Percentiles rank a stretch among this genome's conserved stretches.
These are phyloP conservation scores for Zea luxurians DNA, from an alignment of 176 grass and related monocot species.

Conservation along the genomic window DNA sequence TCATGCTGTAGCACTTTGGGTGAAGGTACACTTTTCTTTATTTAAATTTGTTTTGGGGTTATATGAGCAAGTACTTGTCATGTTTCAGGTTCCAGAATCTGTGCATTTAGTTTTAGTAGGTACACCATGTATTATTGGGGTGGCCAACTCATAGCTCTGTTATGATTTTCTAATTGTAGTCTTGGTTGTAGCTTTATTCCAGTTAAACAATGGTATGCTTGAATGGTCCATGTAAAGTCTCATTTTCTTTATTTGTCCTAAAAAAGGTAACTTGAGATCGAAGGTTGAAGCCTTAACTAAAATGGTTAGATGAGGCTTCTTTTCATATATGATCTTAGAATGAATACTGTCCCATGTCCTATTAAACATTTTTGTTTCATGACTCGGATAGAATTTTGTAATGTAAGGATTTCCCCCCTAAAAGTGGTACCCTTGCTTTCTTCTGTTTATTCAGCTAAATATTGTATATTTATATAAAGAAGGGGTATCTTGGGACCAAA, in stretches of 20 bases:
- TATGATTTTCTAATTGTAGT: conserved; percentile 25
- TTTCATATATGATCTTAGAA: not conserved
- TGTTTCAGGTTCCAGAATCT: not conserved
- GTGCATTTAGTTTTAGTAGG: conserved; percentile 11
- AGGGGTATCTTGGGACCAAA: not conserved
- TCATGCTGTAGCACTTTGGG: conserved; percentile 79
- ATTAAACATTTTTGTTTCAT: conserved; percentile 15
- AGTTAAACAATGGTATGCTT: conserved; percentile 12
- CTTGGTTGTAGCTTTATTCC: conserved; percentile 5
- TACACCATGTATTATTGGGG: not conserved
- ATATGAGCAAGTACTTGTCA: conserved; percentile 19
- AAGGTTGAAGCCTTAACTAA: not conserved
- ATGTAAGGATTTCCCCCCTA: not conserved
- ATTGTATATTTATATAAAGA: conserved; percentile 20
- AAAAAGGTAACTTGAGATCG: not conserved
- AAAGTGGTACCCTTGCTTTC: not conserved
- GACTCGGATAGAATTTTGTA: not conserved
- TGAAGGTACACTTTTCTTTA: conserved; percentile 68
- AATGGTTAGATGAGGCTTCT: not conserved
- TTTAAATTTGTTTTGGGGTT: not conserved
- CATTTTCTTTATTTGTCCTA: not conserved
- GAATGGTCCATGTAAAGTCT: not conserved
- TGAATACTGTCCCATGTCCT: not conserved
- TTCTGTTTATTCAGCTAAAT: conserved; percentile 1
- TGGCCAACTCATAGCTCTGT: conserved; percentile 1